These are phyloP conservation scores for Venturia oleaginea DNA, from an alignment of 2,329 filamentous ascomycete genomes.

Conservation along the genomic window DNA sequence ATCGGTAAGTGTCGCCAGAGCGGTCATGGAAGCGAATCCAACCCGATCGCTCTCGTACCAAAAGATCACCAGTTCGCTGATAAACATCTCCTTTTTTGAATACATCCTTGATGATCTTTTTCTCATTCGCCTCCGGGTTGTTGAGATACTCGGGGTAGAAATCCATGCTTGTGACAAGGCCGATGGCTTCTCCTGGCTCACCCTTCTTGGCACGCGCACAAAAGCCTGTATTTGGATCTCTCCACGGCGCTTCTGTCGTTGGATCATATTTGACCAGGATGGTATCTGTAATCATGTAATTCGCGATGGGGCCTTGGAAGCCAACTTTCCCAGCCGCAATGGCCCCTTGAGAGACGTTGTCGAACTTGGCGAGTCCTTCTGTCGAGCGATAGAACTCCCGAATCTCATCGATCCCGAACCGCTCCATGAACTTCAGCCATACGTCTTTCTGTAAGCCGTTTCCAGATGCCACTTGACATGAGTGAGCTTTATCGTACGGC, in stretches of 20 bases:
- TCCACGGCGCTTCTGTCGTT: constrained; percentile 32
- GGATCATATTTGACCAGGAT: constrained; percentile 36
- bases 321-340: constrained; percentile 37
- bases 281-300: constrained; percentile 33
- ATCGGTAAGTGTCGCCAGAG: constrained; percentile 45
- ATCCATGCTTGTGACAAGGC: constrained; percentile 31
- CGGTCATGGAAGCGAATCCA: constrained; percentile 41
- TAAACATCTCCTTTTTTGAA: constrained; percentile 38
- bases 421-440: constrained; percentile 37
- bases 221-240: constrained; percentile 37
- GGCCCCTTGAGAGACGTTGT: constrained; percentile 25
- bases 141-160: constrained; percentile 35
- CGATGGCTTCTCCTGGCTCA: constrained; percentile 38
- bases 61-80: constrained; percentile 37
- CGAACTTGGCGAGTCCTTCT: constrained; percentile 37
- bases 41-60: constrained; percentile 32
- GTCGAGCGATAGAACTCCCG: constrained; percentile 41
- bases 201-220: constrained; percentile 29
- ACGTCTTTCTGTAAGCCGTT: constrained; percentile 41
- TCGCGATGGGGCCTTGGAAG: constrained; percentile 33
- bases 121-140: constrained; percentile 34
- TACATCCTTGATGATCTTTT: constrained; percentile 35
- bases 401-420: constrained; percentile 37
- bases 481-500: constrained; percentile 36
- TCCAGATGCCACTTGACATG: constrained; percentile 36